phyloP scores from a whole-genome alignment of 2,329 filamentous ascomycete species.

The Fusarium devonianum region DNA sequence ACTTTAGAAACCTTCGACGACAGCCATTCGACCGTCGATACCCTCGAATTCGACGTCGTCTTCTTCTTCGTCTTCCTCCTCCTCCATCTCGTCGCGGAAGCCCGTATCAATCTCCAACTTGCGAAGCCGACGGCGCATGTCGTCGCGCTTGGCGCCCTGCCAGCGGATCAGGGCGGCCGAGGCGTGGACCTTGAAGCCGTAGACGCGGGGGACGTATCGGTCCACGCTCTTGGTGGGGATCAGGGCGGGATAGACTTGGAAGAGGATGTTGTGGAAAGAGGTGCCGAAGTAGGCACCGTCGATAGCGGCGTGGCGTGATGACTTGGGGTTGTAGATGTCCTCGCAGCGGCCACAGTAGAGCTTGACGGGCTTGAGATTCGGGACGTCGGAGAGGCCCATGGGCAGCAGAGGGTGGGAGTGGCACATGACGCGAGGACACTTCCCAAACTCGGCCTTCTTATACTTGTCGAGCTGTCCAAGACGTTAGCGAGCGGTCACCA shows the following conservation, averaged over 20 bases:
- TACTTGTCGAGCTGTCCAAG: conserved; percentile 87
- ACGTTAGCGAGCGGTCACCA: conserved; percentile 1
- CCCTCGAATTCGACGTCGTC: conserved; percentile 54
- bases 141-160: conserved; percentile 83
- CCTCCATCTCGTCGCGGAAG: conserved; percentile 74
- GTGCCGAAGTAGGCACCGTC: conserved; percentile 98
- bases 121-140: conserved; percentile 79
- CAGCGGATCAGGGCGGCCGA: conserved; percentile 87
- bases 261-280: conserved; percentile 98
- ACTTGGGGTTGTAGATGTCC: conserved; percentile 99
- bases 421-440: conserved; percentile 96
- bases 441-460: conserved; percentile 97
- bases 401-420: conserved; percentile 91
- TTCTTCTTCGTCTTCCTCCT: conserved; percentile 70
- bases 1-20: conserved; percentile 39
- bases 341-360: conserved; percentile 97
- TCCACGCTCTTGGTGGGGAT: conserved; percentile 85
- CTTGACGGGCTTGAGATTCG: conserved; percentile 89
- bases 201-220: conserved; percentile 88
- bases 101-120: conserved; percentile 78
- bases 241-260: conserved; percentile 94
- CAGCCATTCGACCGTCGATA: conserved; percentile 44
- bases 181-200: conserved; percentile 95
- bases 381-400: conserved; percentile 90
- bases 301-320: conserved; percentile 90